phyloP scores from a whole-genome alignment of 2,329 filamentous ascomycete genomes.

The Epichloe scottii region DNA sequence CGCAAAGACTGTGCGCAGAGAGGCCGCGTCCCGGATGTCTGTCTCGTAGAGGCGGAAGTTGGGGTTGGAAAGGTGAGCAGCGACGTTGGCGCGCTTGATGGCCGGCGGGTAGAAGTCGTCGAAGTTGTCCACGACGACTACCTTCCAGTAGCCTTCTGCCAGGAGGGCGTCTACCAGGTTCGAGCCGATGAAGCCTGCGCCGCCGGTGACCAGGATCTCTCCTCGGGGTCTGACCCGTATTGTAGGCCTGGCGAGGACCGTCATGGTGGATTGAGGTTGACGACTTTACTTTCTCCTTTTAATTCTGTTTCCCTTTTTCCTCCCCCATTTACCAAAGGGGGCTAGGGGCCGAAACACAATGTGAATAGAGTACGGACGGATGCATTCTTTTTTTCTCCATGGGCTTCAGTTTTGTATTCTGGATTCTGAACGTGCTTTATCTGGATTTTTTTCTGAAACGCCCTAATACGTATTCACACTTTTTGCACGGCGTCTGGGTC shows the following conservation, averaged over 20 bases:
- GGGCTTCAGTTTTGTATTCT: no score
- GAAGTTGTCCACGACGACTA: slow-evolving; percentile 14
- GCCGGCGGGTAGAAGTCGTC: slow-evolving; percentile 11
- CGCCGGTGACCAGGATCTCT: slow-evolving; percentile 13
- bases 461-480: no score
- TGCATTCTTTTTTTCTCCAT: no score
- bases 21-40: not conserved
- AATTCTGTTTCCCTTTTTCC: no score
- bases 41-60: slow-evolving; percentile 10
- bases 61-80: slow-evolving; percentile 9
- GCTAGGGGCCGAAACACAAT: no score
- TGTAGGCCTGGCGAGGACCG: not conserved
- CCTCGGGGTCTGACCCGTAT: slow-evolving; percentile 5
- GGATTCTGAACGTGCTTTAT: no score
- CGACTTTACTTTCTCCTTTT: no score
- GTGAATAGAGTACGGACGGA: no score
- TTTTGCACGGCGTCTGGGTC: no score
- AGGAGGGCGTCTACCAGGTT: slow-evolving; percentile 13
- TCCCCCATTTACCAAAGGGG: no score
- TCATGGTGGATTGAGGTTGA: not conserved
- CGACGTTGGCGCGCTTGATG: slow-evolving; percentile 13
- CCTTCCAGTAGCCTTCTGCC: slow-evolving; percentile 10
- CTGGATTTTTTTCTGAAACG: no score
- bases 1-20: slow-evolving; percentile 9
- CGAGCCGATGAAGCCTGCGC: slow-evolving; percentile 15